Evolutionary conservation across 78 protist genomes (phyloP).

Genomic region (Dictyostelium brefeldianum): DNA sequence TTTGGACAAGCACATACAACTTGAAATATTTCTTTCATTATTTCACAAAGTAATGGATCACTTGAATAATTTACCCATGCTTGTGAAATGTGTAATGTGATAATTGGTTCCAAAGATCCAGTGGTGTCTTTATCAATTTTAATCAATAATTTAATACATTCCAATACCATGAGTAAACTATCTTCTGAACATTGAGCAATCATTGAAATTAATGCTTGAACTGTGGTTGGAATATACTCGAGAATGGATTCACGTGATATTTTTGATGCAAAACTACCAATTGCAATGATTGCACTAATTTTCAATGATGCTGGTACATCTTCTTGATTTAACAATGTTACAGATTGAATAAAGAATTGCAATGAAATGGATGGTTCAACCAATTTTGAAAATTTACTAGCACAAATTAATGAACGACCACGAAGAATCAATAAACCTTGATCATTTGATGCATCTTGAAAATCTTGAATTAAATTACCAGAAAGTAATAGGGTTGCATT

Average conservation of each 20-base stretch:
- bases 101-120: slow-evolving; percentile 22
- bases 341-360: slow-evolving; percentile 35
- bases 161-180: slow-evolving; percentile 21
- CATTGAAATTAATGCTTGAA: background rate
- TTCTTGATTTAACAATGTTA: background rate
- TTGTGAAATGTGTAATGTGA: slow-evolving; percentile 5
- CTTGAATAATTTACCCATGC: slow-evolving; percentile 24
- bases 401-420: slow-evolving; percentile 31
- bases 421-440: slow-evolving; percentile 7
- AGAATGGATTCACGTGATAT: background rate
- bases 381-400: background rate
- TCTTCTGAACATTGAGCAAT: background rate
- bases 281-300: slow-evolving; percentile 3
- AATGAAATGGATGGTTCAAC: slow-evolving; percentile 19
- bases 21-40: slow-evolving; percentile 29
- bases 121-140: slow-evolving; percentile 33
- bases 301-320: slow-evolving; percentile 4
- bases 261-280: background rate
- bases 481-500: slow-evolving; percentile 12
- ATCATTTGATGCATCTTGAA: background rate
- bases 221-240: background rate
- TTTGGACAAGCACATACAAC: slow-evolving; percentile 12
- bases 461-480: background rate
- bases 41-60: slow-evolving; percentile 5
- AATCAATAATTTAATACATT: background rate